Conservation (phyloP, 1,284 basidiomycete species). For the Trametes hirsuta region DNA sequence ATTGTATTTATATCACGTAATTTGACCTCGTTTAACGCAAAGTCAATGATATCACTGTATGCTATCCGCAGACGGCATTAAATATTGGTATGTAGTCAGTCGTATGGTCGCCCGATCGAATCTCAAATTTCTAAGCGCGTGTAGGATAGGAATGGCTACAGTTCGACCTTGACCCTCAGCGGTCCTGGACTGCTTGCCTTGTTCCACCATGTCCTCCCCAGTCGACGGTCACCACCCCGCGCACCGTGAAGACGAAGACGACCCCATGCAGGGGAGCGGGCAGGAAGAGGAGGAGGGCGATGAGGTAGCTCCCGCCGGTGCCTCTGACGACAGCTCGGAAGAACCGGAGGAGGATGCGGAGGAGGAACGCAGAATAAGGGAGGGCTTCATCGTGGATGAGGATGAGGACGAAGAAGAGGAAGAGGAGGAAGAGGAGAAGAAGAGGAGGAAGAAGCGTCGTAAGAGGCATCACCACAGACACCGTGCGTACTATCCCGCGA, state of each 20-base stretch:
- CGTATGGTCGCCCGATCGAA: not conserved
- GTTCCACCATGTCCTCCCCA: constrained; percentile 59
- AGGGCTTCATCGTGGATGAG: constrained; percentile 88
- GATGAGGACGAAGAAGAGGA: constrained; percentile 72
- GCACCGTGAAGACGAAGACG: constrained; percentile 47
- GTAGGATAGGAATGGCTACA: constrained; percentile 10
- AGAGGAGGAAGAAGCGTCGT: constrained; percentile 62
- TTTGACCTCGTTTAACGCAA: no score
- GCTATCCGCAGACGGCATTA: no score
- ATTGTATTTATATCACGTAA: no score
- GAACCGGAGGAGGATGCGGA: constrained; percentile 86
- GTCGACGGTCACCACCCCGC: constrained; percentile 36
- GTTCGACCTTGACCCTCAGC: constrained; percentile 17
- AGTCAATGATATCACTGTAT: no score
- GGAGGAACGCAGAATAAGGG: constrained; percentile 71
- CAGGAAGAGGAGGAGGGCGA: constrained; percentile 53
- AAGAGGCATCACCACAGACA: constrained; percentile 66
- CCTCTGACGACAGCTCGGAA: constrained; percentile 83
- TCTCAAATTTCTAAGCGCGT: constrained; percentile 18
- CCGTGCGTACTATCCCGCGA: constrained; percentile 46
- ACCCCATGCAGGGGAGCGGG: constrained; percentile 57
- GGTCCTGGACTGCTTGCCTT: constrained; percentile 17
- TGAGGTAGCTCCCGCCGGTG: constrained; percentile 43
- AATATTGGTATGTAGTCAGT: not conserved
- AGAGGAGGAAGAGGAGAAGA: constrained; percentile 61